phyloP scores from a whole-genome alignment of 768 basidiomycete species.

The Termitomyces sp. region DNA sequence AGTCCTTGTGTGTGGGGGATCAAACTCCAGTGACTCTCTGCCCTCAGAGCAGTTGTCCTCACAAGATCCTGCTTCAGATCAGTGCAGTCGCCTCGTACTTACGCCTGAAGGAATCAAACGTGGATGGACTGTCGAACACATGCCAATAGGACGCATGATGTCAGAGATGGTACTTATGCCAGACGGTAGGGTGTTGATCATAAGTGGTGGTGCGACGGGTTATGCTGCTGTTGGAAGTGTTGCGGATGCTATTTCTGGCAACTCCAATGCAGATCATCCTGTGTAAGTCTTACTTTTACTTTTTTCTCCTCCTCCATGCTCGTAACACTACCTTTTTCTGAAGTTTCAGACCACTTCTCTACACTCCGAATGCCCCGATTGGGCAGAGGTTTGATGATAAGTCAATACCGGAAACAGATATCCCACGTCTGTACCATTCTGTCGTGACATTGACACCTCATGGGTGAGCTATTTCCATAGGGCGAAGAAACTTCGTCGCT shows the following conservation, averaged over 20 bases:
- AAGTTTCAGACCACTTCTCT: slow-evolving; percentile 42
- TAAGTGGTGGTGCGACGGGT: slow-evolving; percentile 7
- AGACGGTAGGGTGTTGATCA: slow-evolving; percentile 7
- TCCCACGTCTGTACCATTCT: slow-evolving; percentile 64
- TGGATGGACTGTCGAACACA: slow-evolving; percentile 44
- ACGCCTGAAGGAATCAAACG: slow-evolving; percentile 38
- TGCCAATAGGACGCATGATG: slow-evolving; percentile 33
- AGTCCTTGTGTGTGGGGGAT: slow-evolving; percentile 46
- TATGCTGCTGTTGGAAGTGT: slow-evolving; percentile 18
- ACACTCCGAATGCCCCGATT: slow-evolving; percentile 38
- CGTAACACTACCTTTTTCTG: slow-evolving; percentile 19
- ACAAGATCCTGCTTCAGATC: slow-evolving; percentile 38
- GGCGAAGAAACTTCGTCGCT: slow-evolving; percentile 15
- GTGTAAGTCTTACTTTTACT: slow-evolving; percentile 3
- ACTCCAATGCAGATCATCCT: slow-evolving; percentile 37
- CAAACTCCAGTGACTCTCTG: slow-evolving; percentile 29
- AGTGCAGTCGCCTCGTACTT: slow-evolving; percentile 40
- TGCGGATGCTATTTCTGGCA: slow-evolving; percentile 26
- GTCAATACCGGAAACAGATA: slow-evolving; percentile 38
- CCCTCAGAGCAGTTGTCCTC: slow-evolving; percentile 28
- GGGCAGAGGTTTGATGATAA: slow-evolving; percentile 47
- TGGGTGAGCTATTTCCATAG: slow-evolving; percentile 36
- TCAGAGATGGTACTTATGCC: slow-evolving; percentile 14
- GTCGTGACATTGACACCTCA: slow-evolving; percentile 53
- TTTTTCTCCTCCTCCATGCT: neutral